Percentiles rank a stretch among this genome's conserved stretches.
Evolutionary conservation across 192 early-diverging fungal species (phyloP).

Genomic region (Linnemannia exigua): DNA sequence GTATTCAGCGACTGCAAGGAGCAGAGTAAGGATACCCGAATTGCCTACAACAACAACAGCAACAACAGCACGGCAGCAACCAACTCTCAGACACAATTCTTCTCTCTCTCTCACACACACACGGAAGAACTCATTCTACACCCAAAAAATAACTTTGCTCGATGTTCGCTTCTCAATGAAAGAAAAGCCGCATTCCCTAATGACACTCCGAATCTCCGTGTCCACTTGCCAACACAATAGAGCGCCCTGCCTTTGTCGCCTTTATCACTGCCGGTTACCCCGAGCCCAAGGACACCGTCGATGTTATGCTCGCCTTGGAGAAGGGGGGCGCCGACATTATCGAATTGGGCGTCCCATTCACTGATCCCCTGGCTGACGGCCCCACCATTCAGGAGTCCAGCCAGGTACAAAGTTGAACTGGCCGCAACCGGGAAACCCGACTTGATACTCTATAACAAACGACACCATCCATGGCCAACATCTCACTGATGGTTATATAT

Average conservation of each 20-base stretch:
- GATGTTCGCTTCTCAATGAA: neutral
- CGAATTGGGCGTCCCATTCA: constrained; percentile 98
- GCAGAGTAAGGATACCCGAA: constrained; percentile 42
- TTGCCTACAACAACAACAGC: neutral
- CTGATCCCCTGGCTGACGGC: constrained; percentile 98
- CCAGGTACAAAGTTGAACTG: constrained; percentile 63
- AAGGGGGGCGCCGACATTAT: constrained; percentile 95
- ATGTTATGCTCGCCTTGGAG: constrained; percentile 89
- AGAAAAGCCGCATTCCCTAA: neutral
- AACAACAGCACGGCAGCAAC: neutral
- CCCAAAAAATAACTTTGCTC: neutral
- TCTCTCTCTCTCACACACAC: no score
- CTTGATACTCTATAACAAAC: neutral
- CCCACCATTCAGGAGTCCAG: constrained; percentile 96
- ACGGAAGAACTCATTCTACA: neutral
- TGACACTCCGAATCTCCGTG: constrained; percentile 7
- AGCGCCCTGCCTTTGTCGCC: constrained; percentile 90
- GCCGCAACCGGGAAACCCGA: neutral
- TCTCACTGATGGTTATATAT: constrained; percentile 2
- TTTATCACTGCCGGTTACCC: constrained; percentile 97
- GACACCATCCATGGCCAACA: neutral
- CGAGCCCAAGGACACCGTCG: constrained; percentile 81
- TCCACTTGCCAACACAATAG: constrained; percentile 35
- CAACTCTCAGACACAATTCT: no score
- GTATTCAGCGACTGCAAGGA: constrained; percentile 58